Conservation (phyloP, 257 asterid genomes). For the Prunella vulgaris region DNA sequence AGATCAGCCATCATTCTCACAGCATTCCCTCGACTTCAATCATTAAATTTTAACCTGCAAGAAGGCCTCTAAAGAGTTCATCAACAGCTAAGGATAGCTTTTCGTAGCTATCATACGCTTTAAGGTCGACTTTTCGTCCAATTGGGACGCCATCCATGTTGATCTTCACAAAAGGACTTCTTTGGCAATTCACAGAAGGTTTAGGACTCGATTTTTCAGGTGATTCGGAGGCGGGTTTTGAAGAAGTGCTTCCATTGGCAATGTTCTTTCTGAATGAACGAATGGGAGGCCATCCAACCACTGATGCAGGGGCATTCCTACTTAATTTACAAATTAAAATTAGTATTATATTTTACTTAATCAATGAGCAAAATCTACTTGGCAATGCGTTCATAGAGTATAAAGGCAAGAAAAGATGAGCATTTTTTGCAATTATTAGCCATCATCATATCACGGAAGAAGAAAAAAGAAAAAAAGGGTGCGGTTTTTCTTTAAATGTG, state of each 20-base stretch:
- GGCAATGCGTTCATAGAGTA: too few species aligned
- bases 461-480: neutral
- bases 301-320: constrained; percentile 78
- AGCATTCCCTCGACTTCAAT: neutral
- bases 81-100: constrained; percentile 73
- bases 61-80: constrained; percentile 83
- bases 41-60: constrained; percentile 51
- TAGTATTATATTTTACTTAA: too few species aligned
- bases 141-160: constrained; percentile 97
- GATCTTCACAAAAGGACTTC: constrained; percentile 75
- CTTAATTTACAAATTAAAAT: neutral
- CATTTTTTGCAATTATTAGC: neutral
- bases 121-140: constrained; percentile 88
- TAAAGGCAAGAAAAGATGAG: neutral
- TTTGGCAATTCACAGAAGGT: constrained; percentile 32
- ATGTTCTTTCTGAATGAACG: constrained; percentile 74
- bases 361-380: too few species aligned
- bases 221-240: constrained; percentile 36
- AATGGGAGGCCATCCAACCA: constrained; percentile 98
- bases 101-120: constrained; percentile 63
- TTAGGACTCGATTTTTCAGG: constrained; percentile 37
- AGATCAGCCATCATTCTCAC: neutral
- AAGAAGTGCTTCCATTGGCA: constrained; percentile 40
- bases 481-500: neutral
- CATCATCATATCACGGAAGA: neutral